Percentiles rank a stretch among this genome's conserved stretches.
phyloP scores from a whole-genome alignment of 495 filamentous ascomycete genomes.

The Hapsidospora chrysogenum region DNA sequence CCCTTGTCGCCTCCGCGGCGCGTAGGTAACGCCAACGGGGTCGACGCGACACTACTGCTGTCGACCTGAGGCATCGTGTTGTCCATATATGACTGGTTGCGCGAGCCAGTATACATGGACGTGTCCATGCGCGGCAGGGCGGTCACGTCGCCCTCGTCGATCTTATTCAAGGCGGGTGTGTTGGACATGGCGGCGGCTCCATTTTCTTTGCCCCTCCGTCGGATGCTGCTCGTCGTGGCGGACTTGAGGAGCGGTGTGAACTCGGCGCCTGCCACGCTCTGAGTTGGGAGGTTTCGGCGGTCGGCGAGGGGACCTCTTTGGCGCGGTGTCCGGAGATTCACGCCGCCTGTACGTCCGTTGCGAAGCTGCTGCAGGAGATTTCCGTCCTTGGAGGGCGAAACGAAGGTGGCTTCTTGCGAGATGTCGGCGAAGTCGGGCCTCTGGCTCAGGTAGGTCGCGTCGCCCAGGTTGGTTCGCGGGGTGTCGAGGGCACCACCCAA shows the following conservation, averaged over 20 bases:
- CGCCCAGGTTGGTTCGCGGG: conserved; percentile 59
- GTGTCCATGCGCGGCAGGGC: conserved; percentile 40
- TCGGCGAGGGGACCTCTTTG: conserved; percentile 42
- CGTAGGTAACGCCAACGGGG: conserved; percentile 50
- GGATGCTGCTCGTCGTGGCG: conserved; percentile 62
- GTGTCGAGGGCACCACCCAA: conserved; percentile 50
- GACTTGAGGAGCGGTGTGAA: conserved; percentile 92
- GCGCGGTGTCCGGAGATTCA: conserved; percentile 54
- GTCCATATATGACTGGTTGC: conserved; percentile 29
- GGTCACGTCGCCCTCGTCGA: conserved; percentile 43
- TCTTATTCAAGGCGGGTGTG: conserved; percentile 53
- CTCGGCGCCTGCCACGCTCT: conserved; percentile 46
- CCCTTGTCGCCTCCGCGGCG: conserved; percentile 41
- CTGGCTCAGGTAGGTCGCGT: conserved; percentile 61
- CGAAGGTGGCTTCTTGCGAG: conserved; percentile 70
- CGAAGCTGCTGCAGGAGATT: conserved; percentile 52
- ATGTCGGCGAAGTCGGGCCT: conserved; percentile 51
- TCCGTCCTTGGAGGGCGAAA: conserved; percentile 66
- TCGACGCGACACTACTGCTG: conserved; percentile 63
- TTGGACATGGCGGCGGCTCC: conserved; percentile 29
- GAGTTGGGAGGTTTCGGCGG: conserved; percentile 43
- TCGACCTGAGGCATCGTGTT: conserved; percentile 47
- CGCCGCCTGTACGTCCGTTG: conserved; percentile 32
- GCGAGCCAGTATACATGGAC: conserved; percentile 50
- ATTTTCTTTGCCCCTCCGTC: conserved; percentile 38